Conservation (phyloP, 805 yeast species). For the Wickerhamomyces kurtzmanii region DNA sequence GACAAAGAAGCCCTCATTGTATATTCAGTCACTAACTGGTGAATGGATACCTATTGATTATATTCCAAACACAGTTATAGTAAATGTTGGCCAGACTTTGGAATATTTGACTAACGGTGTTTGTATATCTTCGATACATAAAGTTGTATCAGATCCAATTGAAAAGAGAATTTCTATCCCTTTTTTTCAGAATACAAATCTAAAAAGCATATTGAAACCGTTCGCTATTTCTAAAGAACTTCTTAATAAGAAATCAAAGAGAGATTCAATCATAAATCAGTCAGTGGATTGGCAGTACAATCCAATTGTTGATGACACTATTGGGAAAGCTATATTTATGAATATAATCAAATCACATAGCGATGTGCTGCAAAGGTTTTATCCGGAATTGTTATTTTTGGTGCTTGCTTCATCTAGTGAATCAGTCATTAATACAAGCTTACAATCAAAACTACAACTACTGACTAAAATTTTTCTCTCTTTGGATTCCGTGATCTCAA, state of each 20-base stretch:
- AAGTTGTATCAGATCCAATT: constrained; percentile 22
- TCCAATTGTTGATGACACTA: constrained; percentile 29
- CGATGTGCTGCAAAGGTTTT: constrained; percentile 32
- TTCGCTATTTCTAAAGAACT: constrained; percentile 22
- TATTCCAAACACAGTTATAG: constrained; percentile 25
- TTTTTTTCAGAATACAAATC: constrained; percentile 36
- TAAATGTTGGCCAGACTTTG: constrained; percentile 34
- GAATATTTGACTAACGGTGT: constrained; percentile 38
- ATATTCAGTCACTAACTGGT: constrained; percentile 37
- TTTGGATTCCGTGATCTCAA: constrained; percentile 2
- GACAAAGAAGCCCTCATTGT: constrained; percentile 28
- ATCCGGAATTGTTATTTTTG: constrained; percentile 26
- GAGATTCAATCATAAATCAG: constrained; percentile 25
- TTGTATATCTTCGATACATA: constrained; percentile 39
- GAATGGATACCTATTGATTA: constrained; percentile 37
- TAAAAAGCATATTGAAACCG: constrained; percentile 22
- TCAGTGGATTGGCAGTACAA: constrained; percentile 29
- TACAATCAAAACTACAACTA: constrained; percentile 2
- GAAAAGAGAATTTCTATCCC: constrained; percentile 33
- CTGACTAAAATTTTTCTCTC: background rate
- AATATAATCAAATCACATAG: constrained; percentile 34
- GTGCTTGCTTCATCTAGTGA: constrained; percentile 10
- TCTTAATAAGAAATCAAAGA: constrained; percentile 18
- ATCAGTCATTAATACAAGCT: constrained; percentile 1
- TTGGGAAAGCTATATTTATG: constrained; percentile 34